These are phyloP conservation scores for Vaccinium myrtillus DNA, from an alignment of 148 eudicot genomes.

Conservation along the genomic window DNA sequence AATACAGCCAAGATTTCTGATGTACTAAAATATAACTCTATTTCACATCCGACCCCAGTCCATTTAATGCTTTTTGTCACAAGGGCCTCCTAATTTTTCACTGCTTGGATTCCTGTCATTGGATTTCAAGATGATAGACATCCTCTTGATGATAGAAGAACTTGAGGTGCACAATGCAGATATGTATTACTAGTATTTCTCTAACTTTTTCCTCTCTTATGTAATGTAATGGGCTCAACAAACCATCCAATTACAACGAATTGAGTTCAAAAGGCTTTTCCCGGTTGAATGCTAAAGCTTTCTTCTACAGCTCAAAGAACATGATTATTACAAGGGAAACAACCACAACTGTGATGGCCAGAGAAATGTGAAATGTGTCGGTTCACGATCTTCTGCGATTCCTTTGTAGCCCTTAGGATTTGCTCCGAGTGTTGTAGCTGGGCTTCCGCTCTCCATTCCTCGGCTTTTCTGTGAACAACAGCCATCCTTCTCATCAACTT, in stretches of 20 bases:
- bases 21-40: background rate
- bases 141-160: background rate
- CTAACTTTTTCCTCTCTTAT: background rate
- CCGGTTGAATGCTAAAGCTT: background rate
- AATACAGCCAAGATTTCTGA: background rate
- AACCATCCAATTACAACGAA: background rate
- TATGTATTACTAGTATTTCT: background rate
- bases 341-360: constrained; percentile 54
- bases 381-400: constrained; percentile 46
- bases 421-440: constrained; percentile 66
- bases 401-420: constrained; percentile 39
- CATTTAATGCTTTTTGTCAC: background rate
- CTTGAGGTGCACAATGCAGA: background rate
- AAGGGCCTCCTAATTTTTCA: background rate
- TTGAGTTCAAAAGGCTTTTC: background rate
- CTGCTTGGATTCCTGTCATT: background rate
- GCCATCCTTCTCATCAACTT: constrained; percentile 87
- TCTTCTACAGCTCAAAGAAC: constrained; percentile 2
- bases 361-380: constrained; percentile 36
- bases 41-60: too few species aligned
- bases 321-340: constrained; percentile 53
- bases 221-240: background rate
- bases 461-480: constrained; percentile 67
- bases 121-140: background rate
- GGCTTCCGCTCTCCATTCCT: constrained; percentile 75